Percentiles rank a stretch among this genome's conserved stretches.
These are phyloP conservation scores for Yarrowia galli DNA, from an alignment of 1,139 yeast genomes.

Conservation along the genomic window DNA sequence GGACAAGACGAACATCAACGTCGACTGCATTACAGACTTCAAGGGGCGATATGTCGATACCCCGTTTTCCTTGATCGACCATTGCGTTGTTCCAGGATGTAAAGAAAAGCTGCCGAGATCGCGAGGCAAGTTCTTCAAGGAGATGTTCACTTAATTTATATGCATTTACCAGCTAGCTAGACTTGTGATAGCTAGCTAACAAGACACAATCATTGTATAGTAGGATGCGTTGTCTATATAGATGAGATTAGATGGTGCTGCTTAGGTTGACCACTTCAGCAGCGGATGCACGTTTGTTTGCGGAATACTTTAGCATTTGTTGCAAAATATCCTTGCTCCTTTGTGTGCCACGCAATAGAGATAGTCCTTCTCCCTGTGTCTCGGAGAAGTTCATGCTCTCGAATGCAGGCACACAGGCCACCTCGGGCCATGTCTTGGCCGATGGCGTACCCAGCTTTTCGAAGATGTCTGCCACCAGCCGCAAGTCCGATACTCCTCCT, in stretches of 20 bases:
- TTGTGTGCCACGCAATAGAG: conserved; percentile 1
- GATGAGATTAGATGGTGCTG: background rate
- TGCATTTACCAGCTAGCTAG: conserved; percentile 9
- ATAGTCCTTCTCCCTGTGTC: conserved; percentile 46
- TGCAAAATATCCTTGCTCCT: conserved; percentile 4
- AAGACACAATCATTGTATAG: too few relatives aligned
- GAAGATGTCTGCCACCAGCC: conserved; percentile 68
- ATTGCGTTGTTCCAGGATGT: conserved; percentile 45
- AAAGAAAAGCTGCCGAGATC: conserved; percentile 41
- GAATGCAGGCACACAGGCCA: conserved; percentile 53
- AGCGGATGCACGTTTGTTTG: conserved; percentile 24
- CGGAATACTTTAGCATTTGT: conserved; percentile 7
- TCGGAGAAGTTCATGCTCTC: conserved; percentile 52
- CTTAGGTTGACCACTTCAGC: background rate
- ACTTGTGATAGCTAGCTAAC: too few relatives aligned
- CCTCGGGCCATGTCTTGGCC: conserved; percentile 57
- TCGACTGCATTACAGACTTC: conserved; percentile 1
- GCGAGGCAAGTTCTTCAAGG: conserved; percentile 39
- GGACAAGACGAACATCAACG: background rate
- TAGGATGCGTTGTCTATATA: too few relatives aligned
- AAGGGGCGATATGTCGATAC: conserved; percentile 33
- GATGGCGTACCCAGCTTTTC: conserved; percentile 74
- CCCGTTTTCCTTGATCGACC: conserved; percentile 38
- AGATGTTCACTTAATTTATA: conserved; percentile 44
- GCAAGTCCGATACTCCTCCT: conserved; percentile 62